A percentile compares a stretch with the other conserved stretches of the same genome.
phyloP scores from a whole-genome alignment of 2,329 filamentous ascomycete genomes.

The Apiospora kogelbergensis region DNA sequence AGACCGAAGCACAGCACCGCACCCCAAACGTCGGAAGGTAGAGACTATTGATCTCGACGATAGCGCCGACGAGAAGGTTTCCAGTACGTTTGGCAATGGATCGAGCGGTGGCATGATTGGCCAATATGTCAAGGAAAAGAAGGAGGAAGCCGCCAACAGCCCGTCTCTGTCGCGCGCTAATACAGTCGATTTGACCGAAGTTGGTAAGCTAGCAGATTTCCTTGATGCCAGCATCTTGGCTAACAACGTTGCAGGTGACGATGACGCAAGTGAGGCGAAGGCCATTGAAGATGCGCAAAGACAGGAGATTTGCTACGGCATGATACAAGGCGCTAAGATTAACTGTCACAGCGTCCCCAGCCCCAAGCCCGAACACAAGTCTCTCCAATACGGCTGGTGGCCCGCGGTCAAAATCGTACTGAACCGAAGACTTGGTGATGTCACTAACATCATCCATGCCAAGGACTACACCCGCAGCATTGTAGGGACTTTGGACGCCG shows the following conservation, averaged over 20 bases:
- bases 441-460: constrained; percentile 64
- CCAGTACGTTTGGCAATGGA: constrained; percentile 43
- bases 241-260: constrained; percentile 29
- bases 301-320: constrained; percentile 79
- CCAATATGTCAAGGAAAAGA: constrained; percentile 64
- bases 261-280: constrained; percentile 56
- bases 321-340: constrained; percentile 66
- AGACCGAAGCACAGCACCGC: constrained; percentile 56
- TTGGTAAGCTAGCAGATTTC: constrained; percentile 34
- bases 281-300: constrained; percentile 60
- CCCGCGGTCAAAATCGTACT: constrained; percentile 74
- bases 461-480: constrained; percentile 69
- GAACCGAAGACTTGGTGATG: constrained; percentile 56
- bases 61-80: constrained; percentile 19
- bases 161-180: constrained; percentile 31
- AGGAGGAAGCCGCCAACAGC: constrained; percentile 40
- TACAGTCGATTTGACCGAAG: constrained; percentile 59
- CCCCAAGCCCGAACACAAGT: constrained; percentile 62
- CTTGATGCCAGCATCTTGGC: constrained; percentile 33
- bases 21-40: constrained; percentile 66
- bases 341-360: constrained; percentile 68
- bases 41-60: constrained; percentile 41
- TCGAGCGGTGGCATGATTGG: constrained; percentile 60
- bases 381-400: constrained; percentile 64
- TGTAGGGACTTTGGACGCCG: constrained; percentile 74